Percentiles rank a stretch among this genome's conserved stretches.
Evolutionary conservation across 257 asterid genomes (phyloP).

Genomic region (Solanum tarapatanum): DNA sequence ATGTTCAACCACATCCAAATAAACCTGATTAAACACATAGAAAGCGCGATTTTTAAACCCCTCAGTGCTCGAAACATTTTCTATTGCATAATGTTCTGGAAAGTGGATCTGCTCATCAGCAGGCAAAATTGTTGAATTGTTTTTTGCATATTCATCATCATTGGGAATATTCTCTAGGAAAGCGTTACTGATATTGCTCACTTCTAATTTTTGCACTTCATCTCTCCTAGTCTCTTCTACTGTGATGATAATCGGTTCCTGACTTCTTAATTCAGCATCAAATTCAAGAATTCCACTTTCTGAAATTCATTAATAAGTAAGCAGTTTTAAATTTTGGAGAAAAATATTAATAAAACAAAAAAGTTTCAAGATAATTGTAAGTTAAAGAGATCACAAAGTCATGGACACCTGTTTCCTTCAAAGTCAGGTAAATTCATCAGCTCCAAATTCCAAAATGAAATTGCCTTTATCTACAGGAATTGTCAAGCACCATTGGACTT

Average conservation of each 20-base stretch:
- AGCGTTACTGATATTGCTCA: background rate
- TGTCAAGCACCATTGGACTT: no score
- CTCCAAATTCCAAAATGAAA: background rate
- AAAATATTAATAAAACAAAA: background rate
- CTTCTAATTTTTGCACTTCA: background rate
- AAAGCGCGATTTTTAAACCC: background rate
- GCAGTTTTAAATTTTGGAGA: background rate
- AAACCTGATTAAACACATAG: slow-evolving; percentile 48
- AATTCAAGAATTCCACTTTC: slow-evolving; percentile 2
- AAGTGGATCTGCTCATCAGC: background rate
- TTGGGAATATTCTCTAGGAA: background rate
- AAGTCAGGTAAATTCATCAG: slow-evolving; percentile 37
- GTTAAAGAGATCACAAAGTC: background rate
- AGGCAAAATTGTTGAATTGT: slow-evolving; percentile 1
- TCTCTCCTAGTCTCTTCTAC: slow-evolving; percentile 5
- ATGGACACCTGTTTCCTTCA: slow-evolving; percentile 51
- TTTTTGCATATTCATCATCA: slow-evolving; percentile 2
- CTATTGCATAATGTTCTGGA: slow-evolving; percentile 11
- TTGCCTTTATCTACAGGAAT: background rate
- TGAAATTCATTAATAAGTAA: background rate
- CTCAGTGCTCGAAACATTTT: slow-evolving; percentile 2
- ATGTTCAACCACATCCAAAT: slow-evolving; percentile 97
- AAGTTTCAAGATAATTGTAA: background rate
- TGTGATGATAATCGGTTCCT: slow-evolving; percentile 5
- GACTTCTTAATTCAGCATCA: slow-evolving; percentile 11